Conservation (phyloP, 257 asterid species). For the Voacanga thouarsii region DNA sequence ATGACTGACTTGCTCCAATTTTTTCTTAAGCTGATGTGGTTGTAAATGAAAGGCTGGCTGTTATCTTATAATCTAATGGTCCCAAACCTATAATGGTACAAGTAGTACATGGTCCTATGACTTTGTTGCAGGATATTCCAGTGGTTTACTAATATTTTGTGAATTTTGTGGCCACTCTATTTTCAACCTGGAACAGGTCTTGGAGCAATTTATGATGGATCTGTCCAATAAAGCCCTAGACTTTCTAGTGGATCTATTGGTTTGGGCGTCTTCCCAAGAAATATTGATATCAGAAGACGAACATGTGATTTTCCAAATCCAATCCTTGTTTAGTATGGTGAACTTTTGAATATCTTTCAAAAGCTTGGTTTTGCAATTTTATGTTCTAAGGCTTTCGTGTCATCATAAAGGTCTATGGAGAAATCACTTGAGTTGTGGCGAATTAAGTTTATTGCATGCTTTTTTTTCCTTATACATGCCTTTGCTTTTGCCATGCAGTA, state of each 20-base stretch:
- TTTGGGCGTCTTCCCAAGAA: constrained; percentile 71
- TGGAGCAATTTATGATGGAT: constrained; percentile 60
- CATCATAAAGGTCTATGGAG: background rate
- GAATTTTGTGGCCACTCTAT: constrained; percentile 61
- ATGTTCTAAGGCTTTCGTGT: no score
- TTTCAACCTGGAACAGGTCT: constrained; percentile 70
- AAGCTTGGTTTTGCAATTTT: background rate
- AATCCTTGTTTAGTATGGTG: background rate
- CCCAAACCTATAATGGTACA: constrained; percentile 99
- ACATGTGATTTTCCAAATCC: constrained; percentile 48
- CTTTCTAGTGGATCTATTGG: constrained; percentile 51
- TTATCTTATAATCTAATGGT: constrained; percentile 74
- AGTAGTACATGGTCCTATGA: constrained; percentile 38
- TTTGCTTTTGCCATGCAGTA: constrained; percentile 15
- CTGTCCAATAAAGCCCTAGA: constrained; percentile 57
- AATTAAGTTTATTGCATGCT: background rate
- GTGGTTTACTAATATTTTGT: constrained; percentile 22
- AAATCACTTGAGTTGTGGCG: background rate
- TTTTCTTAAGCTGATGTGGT: constrained; percentile 76
- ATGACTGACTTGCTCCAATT: background rate
- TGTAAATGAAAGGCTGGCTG: constrained; percentile 94
- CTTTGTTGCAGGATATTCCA: constrained; percentile 6
- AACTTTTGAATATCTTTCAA: background rate
- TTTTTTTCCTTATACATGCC: background rate
- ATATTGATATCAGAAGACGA: constrained; percentile 92